A percentile compares a stretch with the other conserved stretches of the same genome.
Evolutionary conservation across 306 rosid genomes (phyloP).

Genomic region (Sindora glabra): DNA sequence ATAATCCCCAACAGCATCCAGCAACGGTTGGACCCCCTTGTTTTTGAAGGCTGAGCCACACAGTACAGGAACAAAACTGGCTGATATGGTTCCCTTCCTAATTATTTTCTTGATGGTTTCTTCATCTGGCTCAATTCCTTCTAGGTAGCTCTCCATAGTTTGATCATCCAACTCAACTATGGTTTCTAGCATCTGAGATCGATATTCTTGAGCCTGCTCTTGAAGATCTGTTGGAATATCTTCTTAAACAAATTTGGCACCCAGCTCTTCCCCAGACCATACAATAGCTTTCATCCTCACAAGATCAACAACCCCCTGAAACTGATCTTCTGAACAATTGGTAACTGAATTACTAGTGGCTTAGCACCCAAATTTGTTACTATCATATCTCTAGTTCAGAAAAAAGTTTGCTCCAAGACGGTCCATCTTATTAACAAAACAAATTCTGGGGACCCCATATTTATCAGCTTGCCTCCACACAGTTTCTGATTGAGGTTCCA

Average conservation of each 20-base stretch:
- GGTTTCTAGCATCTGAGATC: constrained; percentile 64
- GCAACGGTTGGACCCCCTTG: constrained; percentile 96
- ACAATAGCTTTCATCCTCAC: constrained; percentile 87
- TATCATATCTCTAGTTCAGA: constrained; percentile 92
- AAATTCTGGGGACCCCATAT: constrained; percentile 92
- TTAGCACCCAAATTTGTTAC: constrained; percentile 90
- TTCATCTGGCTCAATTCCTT: constrained; percentile 91
- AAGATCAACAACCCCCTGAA: constrained; percentile 80
- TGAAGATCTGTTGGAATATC: constrained; percentile 74
- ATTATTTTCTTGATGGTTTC: constrained; percentile 57
- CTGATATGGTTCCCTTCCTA: constrained; percentile 67
- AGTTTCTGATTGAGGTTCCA: constrained; percentile 94
- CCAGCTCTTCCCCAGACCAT: constrained; percentile 96
- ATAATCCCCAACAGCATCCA: constrained; percentile 91
- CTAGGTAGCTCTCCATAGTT: constrained; percentile 81
- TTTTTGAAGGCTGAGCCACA: constrained; percentile 98
- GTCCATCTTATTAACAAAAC: constrained; percentile 96
- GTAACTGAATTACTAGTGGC: constrained; percentile 86
- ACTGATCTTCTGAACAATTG: constrained; percentile 78
- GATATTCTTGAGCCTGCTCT: constrained; percentile 66
- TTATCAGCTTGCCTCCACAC: constrained; percentile 99
- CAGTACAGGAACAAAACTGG: constrained; percentile 75
- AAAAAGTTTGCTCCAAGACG: constrained; percentile 95
- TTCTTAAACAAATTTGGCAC: constrained; percentile 69
- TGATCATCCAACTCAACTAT: constrained; percentile 77